phyloP scores from a whole-genome alignment of 2,329 filamentous ascomycete genomes.

The Ophiostoma ulmi region DNA sequence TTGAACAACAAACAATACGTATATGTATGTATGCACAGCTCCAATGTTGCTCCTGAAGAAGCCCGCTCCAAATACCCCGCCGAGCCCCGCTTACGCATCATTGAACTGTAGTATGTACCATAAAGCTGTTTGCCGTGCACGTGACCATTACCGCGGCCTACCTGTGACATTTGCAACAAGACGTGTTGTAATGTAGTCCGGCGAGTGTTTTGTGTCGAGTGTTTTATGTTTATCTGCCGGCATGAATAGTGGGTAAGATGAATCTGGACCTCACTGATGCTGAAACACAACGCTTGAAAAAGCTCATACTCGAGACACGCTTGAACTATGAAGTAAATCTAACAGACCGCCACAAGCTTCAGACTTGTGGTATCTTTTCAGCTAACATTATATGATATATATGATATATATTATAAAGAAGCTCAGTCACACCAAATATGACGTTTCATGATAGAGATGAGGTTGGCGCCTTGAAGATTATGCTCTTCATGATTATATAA shows the following conservation, averaged over 20 bases:
- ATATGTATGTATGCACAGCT: too few species aligned
- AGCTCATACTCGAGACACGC: neutral
- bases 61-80: conserved; percentile 19
- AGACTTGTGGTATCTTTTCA: too few species aligned
- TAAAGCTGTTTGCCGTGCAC: neutral
- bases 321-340: neutral
- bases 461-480: too few species aligned
- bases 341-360: too few species aligned
- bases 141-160: neutral
- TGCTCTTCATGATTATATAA: neutral
- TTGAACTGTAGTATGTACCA: neutral
- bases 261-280: neutral
- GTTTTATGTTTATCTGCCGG: neutral
- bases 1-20: too few species aligned
- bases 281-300: neutral
- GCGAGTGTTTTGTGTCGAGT: neutral
- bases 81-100: conserved; percentile 23
- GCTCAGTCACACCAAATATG: neutral
- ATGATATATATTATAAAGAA: too few species aligned
- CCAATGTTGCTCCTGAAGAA: too few species aligned
- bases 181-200: neutral
- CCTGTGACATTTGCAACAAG: neutral
- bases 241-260: neutral
- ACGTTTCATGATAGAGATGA: neutral
- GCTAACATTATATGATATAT: too few species aligned